A percentile compares a stretch with the other conserved stretches of the same genome.
Conservation (phyloP, 2,329 filamentous ascomycete species). For the Clarireedia monteithiana region DNA sequence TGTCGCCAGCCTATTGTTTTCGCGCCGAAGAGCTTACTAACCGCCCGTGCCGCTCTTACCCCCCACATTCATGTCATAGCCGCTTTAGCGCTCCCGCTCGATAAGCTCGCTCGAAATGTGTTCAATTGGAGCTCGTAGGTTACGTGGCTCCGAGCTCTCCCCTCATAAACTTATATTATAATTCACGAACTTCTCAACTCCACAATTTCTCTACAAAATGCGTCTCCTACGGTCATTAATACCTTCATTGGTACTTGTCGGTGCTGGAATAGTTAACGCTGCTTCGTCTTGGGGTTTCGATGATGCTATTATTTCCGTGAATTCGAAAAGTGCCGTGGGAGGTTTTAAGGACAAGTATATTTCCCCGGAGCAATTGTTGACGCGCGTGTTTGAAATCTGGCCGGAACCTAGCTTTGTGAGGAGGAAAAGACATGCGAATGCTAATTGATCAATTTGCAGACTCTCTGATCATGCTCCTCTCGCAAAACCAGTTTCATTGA, state of each 20-base stretch:
- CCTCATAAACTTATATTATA: slow-evolving; percentile 2
- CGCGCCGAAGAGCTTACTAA: no score
- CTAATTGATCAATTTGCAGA: slow-evolving; percentile 10
- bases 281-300: slow-evolving; percentile 62
- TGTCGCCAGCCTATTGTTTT: no score
- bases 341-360: slow-evolving; percentile 58
- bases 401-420: neutral
- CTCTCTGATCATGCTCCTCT: slow-evolving; percentile 33
- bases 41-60: no score
- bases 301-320: slow-evolving; percentile 60
- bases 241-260: slow-evolving; percentile 34
- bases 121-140: slow-evolving; percentile 7
- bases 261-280: slow-evolving; percentile 34
- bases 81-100: slow-evolving; percentile 2
- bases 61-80: neutral
- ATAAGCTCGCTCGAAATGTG: slow-evolving; percentile 6
- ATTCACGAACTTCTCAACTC: neutral
- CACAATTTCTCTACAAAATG: slow-evolving; percentile 28
- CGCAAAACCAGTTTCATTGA: slow-evolving; percentile 56
- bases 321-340: slow-evolving; percentile 47
- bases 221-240: slow-evolving; percentile 34
- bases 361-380: neutral
- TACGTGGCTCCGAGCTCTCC: slow-evolving; percentile 9
- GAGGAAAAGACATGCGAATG: slow-evolving; percentile 9
- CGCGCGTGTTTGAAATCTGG: neutral